Percentiles rank a stretch among this genome's conserved stretches.
These are phyloP conservation scores for Kuraishia floccosa DNA, from an alignment of 805 yeast genomes.

Conservation along the genomic window DNA sequence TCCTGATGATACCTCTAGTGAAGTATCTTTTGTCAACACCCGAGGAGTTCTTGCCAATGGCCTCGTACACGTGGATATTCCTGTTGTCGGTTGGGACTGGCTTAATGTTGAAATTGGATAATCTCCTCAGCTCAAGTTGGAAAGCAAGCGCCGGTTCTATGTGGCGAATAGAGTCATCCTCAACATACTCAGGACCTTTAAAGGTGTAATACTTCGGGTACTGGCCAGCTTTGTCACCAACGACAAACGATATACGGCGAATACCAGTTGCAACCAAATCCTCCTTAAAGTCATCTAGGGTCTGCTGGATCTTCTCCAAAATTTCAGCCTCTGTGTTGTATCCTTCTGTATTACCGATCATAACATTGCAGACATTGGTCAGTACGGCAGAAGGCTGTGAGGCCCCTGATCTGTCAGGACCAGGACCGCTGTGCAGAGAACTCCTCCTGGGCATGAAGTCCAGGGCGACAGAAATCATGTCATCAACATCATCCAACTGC, in stretches of 20 bases:
- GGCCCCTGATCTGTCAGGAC: slow-evolving; percentile 19
- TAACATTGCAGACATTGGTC: slow-evolving; percentile 75
- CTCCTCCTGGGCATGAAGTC: slow-evolving; percentile 49
- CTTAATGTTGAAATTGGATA: slow-evolving; percentile 89
- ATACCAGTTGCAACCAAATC: slow-evolving; percentile 63
- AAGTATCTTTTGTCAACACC: slow-evolving; percentile 87
- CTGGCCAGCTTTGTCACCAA: slow-evolving; percentile 73
- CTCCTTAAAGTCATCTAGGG: slow-evolving; percentile 55
- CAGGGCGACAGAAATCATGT: slow-evolving; percentile 63
- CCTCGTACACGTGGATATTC: slow-evolving; percentile 95
- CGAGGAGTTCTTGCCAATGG: slow-evolving; percentile 86
- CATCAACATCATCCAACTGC: slow-evolving; percentile 87
- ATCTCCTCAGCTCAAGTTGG: slow-evolving; percentile 90
- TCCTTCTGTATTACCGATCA: slow-evolving; percentile 66
- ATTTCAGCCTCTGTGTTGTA: slow-evolving; percentile 61
- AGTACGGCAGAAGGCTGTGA: slow-evolving; percentile 33
- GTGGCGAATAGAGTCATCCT: slow-evolving; percentile 92
- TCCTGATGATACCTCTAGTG: slow-evolving; percentile 94
- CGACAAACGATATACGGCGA: slow-evolving; percentile 88
- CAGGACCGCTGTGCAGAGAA: slow-evolving; percentile 10
- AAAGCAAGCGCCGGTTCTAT: slow-evolving; percentile 97
- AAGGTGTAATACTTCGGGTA: slow-evolving; percentile 95
- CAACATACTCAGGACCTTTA: slow-evolving; percentile 76
- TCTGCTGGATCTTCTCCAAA: slow-evolving; percentile 47
- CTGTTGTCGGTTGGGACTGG: slow-evolving; percentile 95